phyloP scores from a whole-genome alignment of 139 green algal species.

The Picochlorum sp. region DNA sequence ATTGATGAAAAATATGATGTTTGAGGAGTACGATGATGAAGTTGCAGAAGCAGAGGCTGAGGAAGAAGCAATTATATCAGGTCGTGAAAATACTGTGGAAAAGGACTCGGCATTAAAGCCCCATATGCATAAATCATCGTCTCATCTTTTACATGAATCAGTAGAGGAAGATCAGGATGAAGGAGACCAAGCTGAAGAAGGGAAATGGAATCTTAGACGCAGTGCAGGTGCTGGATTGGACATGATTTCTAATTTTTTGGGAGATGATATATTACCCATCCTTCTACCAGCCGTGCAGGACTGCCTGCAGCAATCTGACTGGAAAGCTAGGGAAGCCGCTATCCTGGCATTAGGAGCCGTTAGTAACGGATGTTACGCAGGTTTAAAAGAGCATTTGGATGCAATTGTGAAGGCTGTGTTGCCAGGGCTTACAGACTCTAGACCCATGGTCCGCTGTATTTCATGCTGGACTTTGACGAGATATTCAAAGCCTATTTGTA shows the following conservation, averaged over 20 bases:
- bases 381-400: constrained; percentile 54
- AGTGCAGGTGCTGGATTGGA: constrained; percentile 81
- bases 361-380: constrained; percentile 72
- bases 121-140: constrained; percentile 19
- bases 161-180: constrained; percentile 37
- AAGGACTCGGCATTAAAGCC: constrained; percentile 56
- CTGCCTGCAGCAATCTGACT: constrained; percentile 36
- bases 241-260: constrained; percentile 62
- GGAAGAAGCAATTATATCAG: constrained; percentile 28
- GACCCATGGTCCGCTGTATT: constrained; percentile 65
- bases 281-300: constrained; percentile 56
- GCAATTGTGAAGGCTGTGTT: constrained; percentile 72
- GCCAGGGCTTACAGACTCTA: constrained; percentile 53
- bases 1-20: constrained; percentile 93
- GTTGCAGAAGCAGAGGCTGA: constrained; percentile 59
- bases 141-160: neutral
- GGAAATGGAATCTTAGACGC: constrained; percentile 83
- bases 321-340: constrained; percentile 63
- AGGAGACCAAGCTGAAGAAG: constrained; percentile 30
- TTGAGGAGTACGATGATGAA: constrained; percentile 85
- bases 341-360: constrained; percentile 89
- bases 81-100: constrained; percentile 23
- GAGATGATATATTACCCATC: constrained; percentile 80
- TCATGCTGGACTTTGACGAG: constrained; percentile 80
- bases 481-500: constrained; percentile 71